Evolutionary conservation across 1,284 basidiomycete species (phyloP), one percentile per base, ranked within the genome.

Genomic region (Ceratobasidium sp.): DNA sequence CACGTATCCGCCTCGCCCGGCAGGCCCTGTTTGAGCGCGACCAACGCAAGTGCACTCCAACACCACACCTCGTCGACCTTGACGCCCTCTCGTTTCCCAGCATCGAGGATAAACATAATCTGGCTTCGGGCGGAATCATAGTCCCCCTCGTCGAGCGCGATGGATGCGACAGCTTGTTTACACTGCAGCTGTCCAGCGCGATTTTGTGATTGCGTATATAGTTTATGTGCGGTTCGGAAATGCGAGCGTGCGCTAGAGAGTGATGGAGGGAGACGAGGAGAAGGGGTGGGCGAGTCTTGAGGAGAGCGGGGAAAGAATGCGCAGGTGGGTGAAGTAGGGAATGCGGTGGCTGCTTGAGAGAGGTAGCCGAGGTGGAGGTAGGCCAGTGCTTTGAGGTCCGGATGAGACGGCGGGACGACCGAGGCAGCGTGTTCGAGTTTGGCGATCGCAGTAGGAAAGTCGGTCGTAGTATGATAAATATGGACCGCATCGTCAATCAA

Each of bases 381-480:
- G 38, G 49, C 38, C 27, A 53, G 62, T 25, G 62, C 62, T 65
- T 53, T 65, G 12, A 65, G 50, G 27, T 65, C 62, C 6, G 62
- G 62, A 22, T 65, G 49, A 13, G 49, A 52, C 25, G 62, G 22
- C 10, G 62, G 62, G 12, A 27, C 43, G 22, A 65, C 50, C 3
- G 62, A 65, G 2, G 38, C 50, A 22, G 62, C 62, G 17, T 78
- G 70, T 29, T 77, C 77, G 6, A 81, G 73, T 71, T 81, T 79
- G 54, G 80, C 80, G 65, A 80, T 78, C 67, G 77, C 76, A 62
- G 80, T 78, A 12, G 79, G 79, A 10, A 73, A 75, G 29, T 78
- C 78, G 17, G 79, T 79, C 2, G 79, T 78, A n/a, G 79, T 78
- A 22, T 74, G 72, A 2, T 79, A 79, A 62, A 77, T 78, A 22